Percentiles rank a stretch among this genome's conserved stretches.
Evolutionary conservation across 352 stramenopile genomes (phyloP).

Genomic region (Globisporangium splendens): DNA sequence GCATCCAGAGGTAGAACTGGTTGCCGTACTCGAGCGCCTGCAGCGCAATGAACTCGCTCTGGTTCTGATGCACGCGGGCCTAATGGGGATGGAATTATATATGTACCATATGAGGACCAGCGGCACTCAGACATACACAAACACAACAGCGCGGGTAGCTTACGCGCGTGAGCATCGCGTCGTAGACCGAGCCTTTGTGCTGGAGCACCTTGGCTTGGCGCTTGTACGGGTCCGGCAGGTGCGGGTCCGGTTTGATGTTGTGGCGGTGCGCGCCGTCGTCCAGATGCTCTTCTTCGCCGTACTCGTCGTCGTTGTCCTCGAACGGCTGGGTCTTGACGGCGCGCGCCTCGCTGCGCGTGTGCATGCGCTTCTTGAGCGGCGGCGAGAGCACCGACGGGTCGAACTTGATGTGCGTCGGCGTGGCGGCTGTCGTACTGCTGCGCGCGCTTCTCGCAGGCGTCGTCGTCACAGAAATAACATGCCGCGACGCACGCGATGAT

Average conservation of each 20-base stretch:
- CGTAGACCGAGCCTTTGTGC: constrained; percentile 38
- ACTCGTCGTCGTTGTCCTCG: constrained; percentile 17
- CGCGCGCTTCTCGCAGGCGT: not conserved
- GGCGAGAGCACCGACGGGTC: constrained; percentile 37
- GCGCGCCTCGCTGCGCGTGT: constrained; percentile 26
- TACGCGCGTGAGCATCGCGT: constrained; percentile 65
- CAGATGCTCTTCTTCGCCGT: constrained; percentile 16
- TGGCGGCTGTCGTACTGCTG: not conserved
- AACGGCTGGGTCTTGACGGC: constrained; percentile 34
- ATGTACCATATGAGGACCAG: constrained; percentile 7
- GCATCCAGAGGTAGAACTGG: constrained; percentile 54
- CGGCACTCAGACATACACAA: constrained; percentile 7
- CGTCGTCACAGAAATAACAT: not conserved
- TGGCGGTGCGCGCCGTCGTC: constrained; percentile 11
- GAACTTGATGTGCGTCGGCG: not conserved
- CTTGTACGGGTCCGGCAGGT: constrained; percentile 42
- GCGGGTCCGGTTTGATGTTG: constrained; percentile 47
- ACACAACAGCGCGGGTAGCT: not conserved
- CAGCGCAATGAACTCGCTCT: constrained; percentile 65
- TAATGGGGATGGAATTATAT: constrained; percentile 7
- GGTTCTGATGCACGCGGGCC: constrained; percentile 54
- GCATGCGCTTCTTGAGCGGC: constrained; percentile 48
- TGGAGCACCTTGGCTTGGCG: constrained; percentile 33
- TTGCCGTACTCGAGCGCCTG: constrained; percentile 48
- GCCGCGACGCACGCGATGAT: not conserved